Evolutionary conservation across 1,284 basidiomycete species (phyloP).

Genomic region (Tremellales sp.): DNA sequence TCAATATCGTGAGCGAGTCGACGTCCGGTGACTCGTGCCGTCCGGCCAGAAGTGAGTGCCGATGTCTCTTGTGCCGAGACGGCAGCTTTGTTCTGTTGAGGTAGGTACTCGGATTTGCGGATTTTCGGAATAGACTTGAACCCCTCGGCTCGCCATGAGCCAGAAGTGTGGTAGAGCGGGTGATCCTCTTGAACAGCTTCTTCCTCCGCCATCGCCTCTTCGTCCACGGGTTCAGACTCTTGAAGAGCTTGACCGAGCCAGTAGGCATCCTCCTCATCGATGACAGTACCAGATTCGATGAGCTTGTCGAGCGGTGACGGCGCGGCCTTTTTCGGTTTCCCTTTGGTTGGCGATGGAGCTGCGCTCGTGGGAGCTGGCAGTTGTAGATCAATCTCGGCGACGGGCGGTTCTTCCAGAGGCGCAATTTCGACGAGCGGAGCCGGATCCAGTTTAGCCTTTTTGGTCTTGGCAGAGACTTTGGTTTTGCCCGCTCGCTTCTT

Average conservation of each 20-base stretch:
- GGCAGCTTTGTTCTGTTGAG: constrained; percentile 57
- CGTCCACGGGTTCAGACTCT: constrained; percentile 30
- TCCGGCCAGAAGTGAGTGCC: constrained; percentile 70
- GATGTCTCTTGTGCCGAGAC: constrained; percentile 43
- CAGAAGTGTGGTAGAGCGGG: constrained; percentile 32
- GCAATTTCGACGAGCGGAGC: constrained; percentile 14
- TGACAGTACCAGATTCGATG: constrained; percentile 55
- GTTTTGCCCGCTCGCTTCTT: constrained; percentile 21
- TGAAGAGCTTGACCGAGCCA: constrained; percentile 65
- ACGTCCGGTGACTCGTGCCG: constrained; percentile 91
- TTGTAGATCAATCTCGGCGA: constrained; percentile 32
- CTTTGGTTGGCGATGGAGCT: constrained; percentile 9
- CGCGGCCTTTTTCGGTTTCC: constrained; percentile 13
- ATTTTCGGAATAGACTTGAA: constrained; percentile 90
- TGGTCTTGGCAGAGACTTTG: constrained; percentile 20
- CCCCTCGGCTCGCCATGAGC: constrained; percentile 71
- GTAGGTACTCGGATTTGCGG: constrained; percentile 81
- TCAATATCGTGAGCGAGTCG: constrained; percentile 90
- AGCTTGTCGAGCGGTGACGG: constrained; percentile 33
- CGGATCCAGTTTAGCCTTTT: constrained; percentile 28
- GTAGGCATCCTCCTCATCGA: constrained; percentile 89
- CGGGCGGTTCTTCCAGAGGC: constrained; percentile 14
- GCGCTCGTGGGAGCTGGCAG: constrained; percentile 4
- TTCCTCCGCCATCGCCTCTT: constrained; percentile 14
- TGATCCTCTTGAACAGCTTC: constrained; percentile 23